These are phyloP conservation scores for Alternaria brassicicola DNA, from an alignment of 2,329 filamentous ascomycete species.

Conservation along the genomic window DNA sequence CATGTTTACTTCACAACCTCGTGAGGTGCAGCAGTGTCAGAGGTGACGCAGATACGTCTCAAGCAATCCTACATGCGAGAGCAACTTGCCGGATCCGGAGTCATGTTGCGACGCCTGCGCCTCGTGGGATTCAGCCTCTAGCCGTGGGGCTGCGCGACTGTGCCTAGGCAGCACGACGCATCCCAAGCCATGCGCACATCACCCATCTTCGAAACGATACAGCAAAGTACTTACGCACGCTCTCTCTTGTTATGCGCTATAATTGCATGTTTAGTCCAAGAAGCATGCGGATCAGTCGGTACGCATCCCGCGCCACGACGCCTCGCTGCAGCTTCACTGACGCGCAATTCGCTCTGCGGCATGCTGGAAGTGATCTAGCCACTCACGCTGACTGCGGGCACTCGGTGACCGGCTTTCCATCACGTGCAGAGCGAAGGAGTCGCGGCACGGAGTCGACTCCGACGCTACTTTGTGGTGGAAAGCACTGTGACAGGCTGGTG, in stretches of 20 bases:
- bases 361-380: constrained; percentile 6
- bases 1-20: constrained; percentile 1
- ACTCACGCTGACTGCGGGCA: neutral
- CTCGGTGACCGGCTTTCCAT: constrained; percentile 7
- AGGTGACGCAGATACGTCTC: neutral
- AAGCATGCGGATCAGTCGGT: constrained; percentile 9
- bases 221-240: neutral
- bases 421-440: constrained; percentile 1
- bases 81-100: constrained; percentile 5
- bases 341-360: neutral
- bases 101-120: constrained; percentile 12
- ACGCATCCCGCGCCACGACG: neutral
- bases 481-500: neutral
- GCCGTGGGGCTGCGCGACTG: constrained; percentile 4
- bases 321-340: constrained; percentile 2
- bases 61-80: constrained; percentile 4
- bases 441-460: constrained; percentile 11
- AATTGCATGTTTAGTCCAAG: neutral
- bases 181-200: neutral
- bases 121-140: constrained; percentile 10
- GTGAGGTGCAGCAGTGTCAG: neutral
- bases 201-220: neutral
- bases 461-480: constrained; percentile 2
- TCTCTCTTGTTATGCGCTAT: neutral
- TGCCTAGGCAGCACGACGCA: constrained; percentile 1